Percentiles rank a stretch among this genome's conserved stretches.
Conservation (phyloP, 2,329 filamentous ascomycete species). For the Teratosphaeria nubilosa region DNA sequence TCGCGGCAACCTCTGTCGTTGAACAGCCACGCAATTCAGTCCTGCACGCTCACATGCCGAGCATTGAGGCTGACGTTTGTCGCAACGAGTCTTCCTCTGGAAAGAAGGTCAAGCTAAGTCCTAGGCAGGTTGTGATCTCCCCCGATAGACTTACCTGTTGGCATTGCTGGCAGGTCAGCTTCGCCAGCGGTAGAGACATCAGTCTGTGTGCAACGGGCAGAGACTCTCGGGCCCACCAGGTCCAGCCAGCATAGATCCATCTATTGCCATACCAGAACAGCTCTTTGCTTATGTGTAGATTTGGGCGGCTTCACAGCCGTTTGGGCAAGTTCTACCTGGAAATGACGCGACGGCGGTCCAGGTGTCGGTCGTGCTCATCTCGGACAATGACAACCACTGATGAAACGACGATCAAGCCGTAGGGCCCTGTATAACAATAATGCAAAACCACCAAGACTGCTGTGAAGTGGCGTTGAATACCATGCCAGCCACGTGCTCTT, state of each 20-base stretch:
- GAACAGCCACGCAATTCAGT: constrained; percentile 1
- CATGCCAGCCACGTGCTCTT: neutral
- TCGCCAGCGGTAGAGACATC: neutral
- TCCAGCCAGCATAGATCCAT: neutral
- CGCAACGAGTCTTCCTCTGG: constrained; percentile 8
- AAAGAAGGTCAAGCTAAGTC: neutral
- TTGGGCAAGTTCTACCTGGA: no score
- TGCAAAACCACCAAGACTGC: no score
- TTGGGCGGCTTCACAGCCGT: no score
- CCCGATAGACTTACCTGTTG: neutral
- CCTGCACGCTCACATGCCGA: constrained; percentile 3
- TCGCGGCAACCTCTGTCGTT: constrained; percentile 1
- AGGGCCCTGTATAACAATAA: no score
- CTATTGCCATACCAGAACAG: no score
- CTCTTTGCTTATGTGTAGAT: no score
- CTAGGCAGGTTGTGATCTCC: neutral
- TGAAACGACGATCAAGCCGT: no score
- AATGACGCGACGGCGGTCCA: no score
- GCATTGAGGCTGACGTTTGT: constrained; percentile 6
- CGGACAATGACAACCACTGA: no score
- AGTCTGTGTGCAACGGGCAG: neutral
- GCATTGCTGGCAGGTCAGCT: constrained; percentile 6
- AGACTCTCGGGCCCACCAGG: no score
- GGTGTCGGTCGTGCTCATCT: no score
- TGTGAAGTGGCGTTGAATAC: neutral